Evolutionary conservation across 2,329 filamentous ascomycete genomes (phyloP).

Genomic region (Cercospora nicotianae): DNA sequence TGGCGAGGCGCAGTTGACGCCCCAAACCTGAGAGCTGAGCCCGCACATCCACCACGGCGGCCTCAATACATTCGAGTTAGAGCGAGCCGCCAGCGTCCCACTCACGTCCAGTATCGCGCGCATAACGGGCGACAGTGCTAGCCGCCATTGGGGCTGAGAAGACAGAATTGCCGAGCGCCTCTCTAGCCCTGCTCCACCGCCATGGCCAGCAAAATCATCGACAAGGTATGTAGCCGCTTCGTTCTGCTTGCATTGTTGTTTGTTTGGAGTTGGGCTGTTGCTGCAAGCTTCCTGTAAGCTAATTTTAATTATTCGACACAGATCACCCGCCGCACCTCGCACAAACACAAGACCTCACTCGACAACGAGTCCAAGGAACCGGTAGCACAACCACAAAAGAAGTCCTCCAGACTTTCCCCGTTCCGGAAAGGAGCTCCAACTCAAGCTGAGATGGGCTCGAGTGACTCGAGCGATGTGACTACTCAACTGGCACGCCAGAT

Average conservation of each 20-base stretch:
- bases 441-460: constrained; percentile 1
- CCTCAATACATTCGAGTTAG: neutral
- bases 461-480: neutral
- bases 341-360: neutral
- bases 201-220: neutral
- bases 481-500: constrained; percentile 1
- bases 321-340: neutral
- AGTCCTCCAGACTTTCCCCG: constrained; percentile 13
- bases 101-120: neutral
- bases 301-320: neutral
- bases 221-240: neutral
- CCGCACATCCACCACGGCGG: neutral
- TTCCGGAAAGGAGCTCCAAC: constrained; percentile 2
- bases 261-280: neutral
- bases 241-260: neutral
- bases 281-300: neutral
- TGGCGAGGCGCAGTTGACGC: neutral
- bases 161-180: neutral
- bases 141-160: neutral
- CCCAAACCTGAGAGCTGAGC: neutral
- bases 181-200: neutral
- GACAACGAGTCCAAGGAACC: neutral
- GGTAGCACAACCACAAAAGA: constrained; percentile 3
- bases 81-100: neutral
- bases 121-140: neutral